phyloP scores from a whole-genome alignment of 768 basidiomycete species.

The Punctularia strigosozonata region DNA sequence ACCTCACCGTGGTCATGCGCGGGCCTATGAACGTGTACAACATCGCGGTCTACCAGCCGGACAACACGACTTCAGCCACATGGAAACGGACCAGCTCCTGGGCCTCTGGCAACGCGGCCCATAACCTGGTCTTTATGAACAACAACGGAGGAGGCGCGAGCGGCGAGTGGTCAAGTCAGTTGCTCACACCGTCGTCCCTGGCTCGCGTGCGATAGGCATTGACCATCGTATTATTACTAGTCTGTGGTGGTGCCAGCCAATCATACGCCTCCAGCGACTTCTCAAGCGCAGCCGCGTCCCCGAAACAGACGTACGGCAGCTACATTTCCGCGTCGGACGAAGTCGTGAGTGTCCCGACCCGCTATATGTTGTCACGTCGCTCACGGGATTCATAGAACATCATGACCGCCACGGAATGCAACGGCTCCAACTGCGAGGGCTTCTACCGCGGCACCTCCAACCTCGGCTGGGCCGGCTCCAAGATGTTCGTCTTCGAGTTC shows the following conservation, averaged over 20 bases:
- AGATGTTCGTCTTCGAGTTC: constrained; percentile 16
- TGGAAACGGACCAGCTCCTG: constrained; percentile 17
- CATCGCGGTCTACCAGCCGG: constrained; percentile 18
- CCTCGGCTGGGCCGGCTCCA: constrained; percentile 16
- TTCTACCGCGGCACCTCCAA: constrained; percentile 19
- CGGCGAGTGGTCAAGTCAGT: constrained; percentile 17
- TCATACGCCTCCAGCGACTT: constrained; percentile 16
- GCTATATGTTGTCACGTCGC: not conserved
- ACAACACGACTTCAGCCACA: constrained; percentile 11
- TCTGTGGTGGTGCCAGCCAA: constrained; percentile 17
- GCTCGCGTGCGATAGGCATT: not conserved
- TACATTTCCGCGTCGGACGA: constrained; percentile 4
- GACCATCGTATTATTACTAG: constrained; percentile 4
- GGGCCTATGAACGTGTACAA: constrained; percentile 16
- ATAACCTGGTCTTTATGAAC: constrained; percentile 20
- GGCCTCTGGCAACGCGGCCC: constrained; percentile 7
- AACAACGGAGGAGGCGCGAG: constrained; percentile 15
- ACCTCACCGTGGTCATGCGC: constrained; percentile 15
- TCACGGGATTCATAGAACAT: constrained; percentile 12
- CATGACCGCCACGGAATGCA: constrained; percentile 13
- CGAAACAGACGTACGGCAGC: constrained; percentile 11
- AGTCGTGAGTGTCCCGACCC: constrained; percentile 5
- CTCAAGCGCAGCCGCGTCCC: constrained; percentile 11
- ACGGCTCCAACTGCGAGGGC: constrained; percentile 10
- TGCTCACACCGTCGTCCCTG: not conserved